A percentile compares a stretch with the other conserved stretches of the same genome.
Evolutionary conservation across 2,329 filamentous ascomycete species (phyloP).

Genomic region (Meredithiella fracta): DNA sequence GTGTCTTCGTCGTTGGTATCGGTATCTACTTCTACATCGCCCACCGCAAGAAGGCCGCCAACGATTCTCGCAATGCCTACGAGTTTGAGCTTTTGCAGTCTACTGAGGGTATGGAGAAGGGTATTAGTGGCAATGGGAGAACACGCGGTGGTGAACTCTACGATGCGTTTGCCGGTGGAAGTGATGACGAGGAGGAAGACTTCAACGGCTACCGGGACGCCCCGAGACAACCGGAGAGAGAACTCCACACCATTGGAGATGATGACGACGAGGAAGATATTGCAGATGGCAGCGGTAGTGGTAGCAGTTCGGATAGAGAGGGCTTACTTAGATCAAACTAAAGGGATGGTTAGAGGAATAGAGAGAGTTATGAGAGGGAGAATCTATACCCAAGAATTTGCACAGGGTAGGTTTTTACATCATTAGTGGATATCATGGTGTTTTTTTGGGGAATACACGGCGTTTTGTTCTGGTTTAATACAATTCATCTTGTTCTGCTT

Average conservation of each 20-base stretch:
- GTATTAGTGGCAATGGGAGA: slow-evolving; percentile 26
- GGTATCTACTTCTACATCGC: slow-evolving; percentile 70
- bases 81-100: slow-evolving; percentile 89
- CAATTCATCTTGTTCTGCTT: not conserved
- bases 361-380: not conserved
- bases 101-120: slow-evolving; percentile 41
- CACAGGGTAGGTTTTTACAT: not conserved
- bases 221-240: slow-evolving; percentile 11
- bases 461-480: not conserved
- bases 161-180: slow-evolving; percentile 88
- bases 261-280: slow-evolving; percentile 20
- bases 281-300: slow-evolving; percentile 26
- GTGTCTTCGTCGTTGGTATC: slow-evolving; percentile 65
- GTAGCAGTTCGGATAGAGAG: slow-evolving; percentile 23
- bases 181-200: slow-evolving; percentile 40
- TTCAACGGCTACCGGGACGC: slow-evolving; percentile 28
- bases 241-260: slow-evolving; percentile 15
- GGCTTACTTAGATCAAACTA: slow-evolving; percentile 14
- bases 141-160: slow-evolving; percentile 76
- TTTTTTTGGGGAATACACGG: too few species aligned
- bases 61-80: slow-evolving; percentile 64
- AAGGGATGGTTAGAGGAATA: not conserved
- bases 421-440: not conserved
- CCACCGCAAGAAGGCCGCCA: slow-evolving; percentile 57
- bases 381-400: too few species aligned